These are phyloP conservation scores for Hura crepitans DNA, from an alignment of 441 rosid species.

Conservation along the genomic window DNA sequence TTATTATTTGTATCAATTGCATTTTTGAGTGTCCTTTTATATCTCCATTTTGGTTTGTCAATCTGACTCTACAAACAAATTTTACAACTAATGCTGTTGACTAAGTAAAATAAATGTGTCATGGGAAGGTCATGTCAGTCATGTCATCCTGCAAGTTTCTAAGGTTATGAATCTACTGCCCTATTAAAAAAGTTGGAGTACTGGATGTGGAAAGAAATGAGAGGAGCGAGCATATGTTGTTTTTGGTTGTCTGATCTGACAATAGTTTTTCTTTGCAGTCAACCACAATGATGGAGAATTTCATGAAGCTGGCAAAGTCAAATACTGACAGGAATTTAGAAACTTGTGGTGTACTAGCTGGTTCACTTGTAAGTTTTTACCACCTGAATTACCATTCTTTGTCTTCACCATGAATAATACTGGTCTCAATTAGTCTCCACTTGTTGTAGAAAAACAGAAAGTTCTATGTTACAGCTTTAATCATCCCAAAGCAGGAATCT, in stretches of 20 bases:
- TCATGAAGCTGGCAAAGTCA: constrained; percentile 86
- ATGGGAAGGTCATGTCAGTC: background rate
- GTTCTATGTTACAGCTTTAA: constrained; percentile 79
- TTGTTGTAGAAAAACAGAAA: constrained; percentile 77
- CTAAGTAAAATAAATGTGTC: background rate
- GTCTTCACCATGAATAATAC: constrained; percentile 14
- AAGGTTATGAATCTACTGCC: background rate
- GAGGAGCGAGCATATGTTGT: background rate
- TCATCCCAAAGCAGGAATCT: constrained; percentile 95
- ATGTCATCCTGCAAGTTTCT: background rate
- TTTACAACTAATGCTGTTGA: background rate
- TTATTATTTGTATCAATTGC: background rate
- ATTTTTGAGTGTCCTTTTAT: background rate
- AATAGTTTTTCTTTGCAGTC: constrained; percentile 51
- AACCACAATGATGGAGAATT: constrained; percentile 81
- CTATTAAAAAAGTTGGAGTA: background rate
- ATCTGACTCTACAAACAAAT: background rate
- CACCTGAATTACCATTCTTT: constrained; percentile 12
- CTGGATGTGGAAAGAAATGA: background rate
- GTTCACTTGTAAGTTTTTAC: constrained; percentile 71
- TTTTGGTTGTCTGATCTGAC: constrained; percentile 12
- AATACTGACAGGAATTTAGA: constrained; percentile 85
- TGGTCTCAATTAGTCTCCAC: constrained; percentile 22
- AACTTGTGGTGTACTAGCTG: constrained; percentile 96
- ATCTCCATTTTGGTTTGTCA: background rate